These are phyloP conservation scores for Cajanus cajan DNA, from an alignment of 306 rosid species.

Conservation along the genomic window DNA sequence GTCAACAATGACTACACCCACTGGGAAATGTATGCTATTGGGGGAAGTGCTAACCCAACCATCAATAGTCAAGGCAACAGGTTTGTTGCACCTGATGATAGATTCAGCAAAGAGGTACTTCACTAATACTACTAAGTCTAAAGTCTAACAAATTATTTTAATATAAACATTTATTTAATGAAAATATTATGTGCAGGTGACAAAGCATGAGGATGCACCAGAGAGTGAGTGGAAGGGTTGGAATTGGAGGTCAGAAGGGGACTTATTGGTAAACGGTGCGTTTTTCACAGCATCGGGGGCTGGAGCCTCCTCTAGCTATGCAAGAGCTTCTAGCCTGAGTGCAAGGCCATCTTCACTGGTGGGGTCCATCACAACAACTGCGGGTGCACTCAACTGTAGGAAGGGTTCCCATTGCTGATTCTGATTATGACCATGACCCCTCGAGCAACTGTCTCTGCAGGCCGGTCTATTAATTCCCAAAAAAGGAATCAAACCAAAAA, in stretches of 20 bases:
- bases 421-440: too few relatives aligned
- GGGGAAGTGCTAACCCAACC: constrained; percentile 93
- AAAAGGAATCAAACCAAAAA: not conserved
- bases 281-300: constrained; percentile 81
- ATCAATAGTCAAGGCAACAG: constrained; percentile 97
- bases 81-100: constrained; percentile 71
- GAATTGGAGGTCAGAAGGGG: constrained; percentile 98
- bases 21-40: constrained; percentile 99
- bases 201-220: constrained; percentile 94
- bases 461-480: constrained; percentile 30
- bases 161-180: too few relatives aligned
- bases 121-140: too few relatives aligned
- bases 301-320: constrained; percentile 86
- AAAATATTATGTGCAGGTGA: constrained; percentile 79
- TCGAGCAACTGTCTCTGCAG: constrained; percentile 34
- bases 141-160: too few relatives aligned
- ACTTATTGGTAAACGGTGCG: constrained; percentile 76
- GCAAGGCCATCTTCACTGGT: constrained; percentile 90
- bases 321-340: constrained; percentile 88
- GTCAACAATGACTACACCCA: constrained; percentile 99
- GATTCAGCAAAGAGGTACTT: constrained; percentile 98
- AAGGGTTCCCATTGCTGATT: constrained; percentile 84
- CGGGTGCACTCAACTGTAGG: constrained; percentile 79
- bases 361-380: constrained; percentile 59
- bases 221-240: constrained; percentile 78